Evolutionary conservation across 257 asterid genomes (phyloP).

Genomic region (Solanum medicagineum): DNA sequence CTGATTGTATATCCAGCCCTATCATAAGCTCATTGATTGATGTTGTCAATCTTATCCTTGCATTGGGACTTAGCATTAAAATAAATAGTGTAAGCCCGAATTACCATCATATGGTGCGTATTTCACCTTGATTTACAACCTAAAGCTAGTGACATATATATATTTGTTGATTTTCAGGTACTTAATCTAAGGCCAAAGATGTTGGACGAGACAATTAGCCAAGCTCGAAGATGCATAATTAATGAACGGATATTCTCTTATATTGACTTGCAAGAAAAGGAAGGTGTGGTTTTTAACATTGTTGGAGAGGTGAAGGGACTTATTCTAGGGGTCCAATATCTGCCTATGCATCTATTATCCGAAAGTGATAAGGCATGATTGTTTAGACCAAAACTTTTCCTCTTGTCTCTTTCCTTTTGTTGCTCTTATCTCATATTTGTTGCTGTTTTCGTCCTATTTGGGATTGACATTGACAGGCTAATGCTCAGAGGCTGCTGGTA

Average conservation of each 20-base stretch:
- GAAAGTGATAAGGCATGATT: slow-evolving; percentile 30
- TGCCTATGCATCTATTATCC: slow-evolving; percentile 4
- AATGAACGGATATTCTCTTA: slow-evolving; percentile 20
- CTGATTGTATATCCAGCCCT: background rate
- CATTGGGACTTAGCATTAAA: background rate
- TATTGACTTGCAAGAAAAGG: slow-evolving; percentile 3
- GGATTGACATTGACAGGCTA: slow-evolving; percentile 16
- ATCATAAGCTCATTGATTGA: background rate
- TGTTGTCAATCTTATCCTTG: background rate
- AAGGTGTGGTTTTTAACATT: slow-evolving; percentile 25
- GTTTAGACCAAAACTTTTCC: background rate
- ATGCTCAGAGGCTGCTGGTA: slow-evolving; percentile 11
- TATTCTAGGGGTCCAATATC: slow-evolving; percentile 2
- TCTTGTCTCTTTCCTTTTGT: background rate
- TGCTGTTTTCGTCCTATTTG: background rate
- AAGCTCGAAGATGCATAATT: slow-evolving; percentile 35
- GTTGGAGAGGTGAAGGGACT: slow-evolving; percentile 26
- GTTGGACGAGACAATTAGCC: slow-evolving; percentile 26
- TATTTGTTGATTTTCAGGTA: slow-evolving; percentile 17
- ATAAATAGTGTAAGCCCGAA: background rate
- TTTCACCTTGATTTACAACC: background rate
- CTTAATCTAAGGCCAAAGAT: slow-evolving; percentile 9
- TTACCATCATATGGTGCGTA: background rate
- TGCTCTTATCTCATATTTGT: background rate
- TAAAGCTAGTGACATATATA: background rate